phyloP scores from a whole-genome alignment of 371 early-diverging fungal species.

The Rhizomucor pusillus region DNA sequence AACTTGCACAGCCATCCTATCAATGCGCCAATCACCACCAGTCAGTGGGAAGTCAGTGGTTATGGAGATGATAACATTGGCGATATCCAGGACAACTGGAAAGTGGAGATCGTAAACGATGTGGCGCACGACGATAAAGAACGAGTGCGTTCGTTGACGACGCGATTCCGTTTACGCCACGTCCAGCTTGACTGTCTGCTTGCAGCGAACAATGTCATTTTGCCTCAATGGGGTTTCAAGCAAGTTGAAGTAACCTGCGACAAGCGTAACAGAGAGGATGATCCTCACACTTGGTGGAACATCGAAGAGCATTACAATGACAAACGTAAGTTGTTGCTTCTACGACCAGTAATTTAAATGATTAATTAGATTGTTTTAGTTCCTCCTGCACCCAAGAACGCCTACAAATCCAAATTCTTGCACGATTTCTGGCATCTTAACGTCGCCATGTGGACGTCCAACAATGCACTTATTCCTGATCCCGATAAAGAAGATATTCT shows the following conservation, averaged over 20 bases:
- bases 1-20: constrained; percentile 86
- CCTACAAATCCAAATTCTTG: constrained; percentile 76
- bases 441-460: constrained; percentile 95
- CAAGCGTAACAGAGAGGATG: constrained; percentile 50
- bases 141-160: constrained; percentile 83
- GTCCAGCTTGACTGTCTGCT: constrained; percentile 77
- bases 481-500: constrained; percentile 91
- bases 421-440: constrained; percentile 91
- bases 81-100: constrained; percentile 84
- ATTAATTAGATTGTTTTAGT: constrained; percentile 32
- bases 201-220: constrained; percentile 62
- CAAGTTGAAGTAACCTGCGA: constrained; percentile 95
- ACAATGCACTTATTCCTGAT: constrained; percentile 98
- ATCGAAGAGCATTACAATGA: constrained; percentile 87
- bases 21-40: constrained; percentile 77
- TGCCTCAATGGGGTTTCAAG: constrained; percentile 98
- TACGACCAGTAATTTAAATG: background rate
- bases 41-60: constrained; percentile 85
- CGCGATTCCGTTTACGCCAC: constrained; percentile 88
- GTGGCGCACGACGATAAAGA: constrained; percentile 40
- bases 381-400: constrained; percentile 53
- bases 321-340: constrained; percentile 24
- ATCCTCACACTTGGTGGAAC: constrained; percentile 87
- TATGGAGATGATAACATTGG: constrained; percentile 61
- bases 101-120: constrained; percentile 83